phyloP scores from a whole-genome alignment of 2,329 filamentous ascomycete species.

The Calonectria hawksworthii region DNA sequence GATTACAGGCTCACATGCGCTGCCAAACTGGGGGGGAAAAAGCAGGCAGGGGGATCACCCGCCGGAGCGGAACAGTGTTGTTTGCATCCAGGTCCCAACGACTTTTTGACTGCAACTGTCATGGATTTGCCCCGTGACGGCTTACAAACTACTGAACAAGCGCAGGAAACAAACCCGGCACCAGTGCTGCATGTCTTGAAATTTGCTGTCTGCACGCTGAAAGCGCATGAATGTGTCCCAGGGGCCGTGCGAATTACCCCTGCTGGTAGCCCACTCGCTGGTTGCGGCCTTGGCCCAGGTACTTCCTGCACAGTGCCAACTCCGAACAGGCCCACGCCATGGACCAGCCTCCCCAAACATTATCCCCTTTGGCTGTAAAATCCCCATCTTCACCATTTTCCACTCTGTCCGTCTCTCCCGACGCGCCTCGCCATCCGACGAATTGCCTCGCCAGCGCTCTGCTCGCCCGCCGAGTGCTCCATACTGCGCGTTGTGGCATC shows the following conservation, averaged over 20 bases:
- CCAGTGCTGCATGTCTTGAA: neutral
- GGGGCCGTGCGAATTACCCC: constrained; percentile 11
- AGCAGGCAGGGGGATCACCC: neutral
- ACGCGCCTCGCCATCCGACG: constrained; percentile 38
- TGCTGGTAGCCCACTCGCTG: constrained; percentile 2
- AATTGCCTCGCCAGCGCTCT: constrained; percentile 38
- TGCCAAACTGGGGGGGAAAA: constrained; percentile 12
- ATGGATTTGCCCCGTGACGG: neutral
- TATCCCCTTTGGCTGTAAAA: constrained; percentile 38
- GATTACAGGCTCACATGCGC: constrained; percentile 20
- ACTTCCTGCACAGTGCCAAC: constrained; percentile 40
- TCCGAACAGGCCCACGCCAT: constrained; percentile 16
- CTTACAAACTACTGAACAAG: neutral
- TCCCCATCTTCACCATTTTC: constrained; percentile 37
- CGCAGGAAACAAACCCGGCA: neutral
- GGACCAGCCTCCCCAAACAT: constrained; percentile 42
- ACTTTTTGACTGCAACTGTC: neutral
- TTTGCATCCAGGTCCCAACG: neutral
- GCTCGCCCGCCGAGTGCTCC: constrained; percentile 29
- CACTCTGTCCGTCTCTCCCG: constrained; percentile 35
- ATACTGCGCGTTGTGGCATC: constrained; percentile 17
- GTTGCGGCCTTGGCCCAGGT: constrained; percentile 17
- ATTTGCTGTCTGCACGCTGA: neutral
- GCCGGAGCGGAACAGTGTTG: neutral
- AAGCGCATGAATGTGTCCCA: neutral